phyloP scores from a whole-genome alignment of 1,139 yeast species.

The Eremothecium coryli region DNA sequence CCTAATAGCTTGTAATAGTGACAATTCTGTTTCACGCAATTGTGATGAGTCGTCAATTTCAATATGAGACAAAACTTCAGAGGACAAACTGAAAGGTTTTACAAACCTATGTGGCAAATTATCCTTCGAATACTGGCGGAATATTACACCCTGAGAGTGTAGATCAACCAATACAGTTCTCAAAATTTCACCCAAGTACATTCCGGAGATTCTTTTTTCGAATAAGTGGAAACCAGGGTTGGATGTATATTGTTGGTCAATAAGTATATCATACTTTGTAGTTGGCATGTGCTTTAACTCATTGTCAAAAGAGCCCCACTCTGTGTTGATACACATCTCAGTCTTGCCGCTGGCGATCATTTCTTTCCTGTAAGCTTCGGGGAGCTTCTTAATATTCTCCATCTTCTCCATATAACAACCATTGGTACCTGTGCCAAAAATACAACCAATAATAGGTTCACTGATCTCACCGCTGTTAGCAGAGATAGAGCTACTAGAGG shows the following conservation, averaged over 20 bases:
- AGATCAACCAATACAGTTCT: conserved; percentile 65
- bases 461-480: conserved; percentile 50
- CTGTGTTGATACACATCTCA: conserved; percentile 88
- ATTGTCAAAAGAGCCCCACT: conserved; percentile 96
- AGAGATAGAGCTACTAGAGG: conserved; percentile 39
- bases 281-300: conserved; percentile 60
- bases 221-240: conserved; percentile 82
- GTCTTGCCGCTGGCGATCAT: conserved; percentile 39
- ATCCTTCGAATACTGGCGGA: conserved; percentile 44
- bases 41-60: conserved; percentile 74
- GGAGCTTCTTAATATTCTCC: conserved; percentile 60
- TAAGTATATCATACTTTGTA: conserved; percentile 60
- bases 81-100: conserved; percentile 67
- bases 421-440: conserved; percentile 94
- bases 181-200: conserved; percentile 86
- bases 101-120: conserved; percentile 59
- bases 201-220: conserved; percentile 88
- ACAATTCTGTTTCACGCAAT: conserved; percentile 54
- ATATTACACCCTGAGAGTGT: conserved; percentile 46
- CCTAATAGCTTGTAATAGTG: conserved; percentile 54
- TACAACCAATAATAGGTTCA: conserved; percentile 73
- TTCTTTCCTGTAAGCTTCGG: conserved; percentile 33
- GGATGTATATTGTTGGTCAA: conserved; percentile 61
- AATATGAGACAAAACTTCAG: conserved; percentile 75
- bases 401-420: conserved; percentile 82